phyloP scores from a whole-genome alignment of 148 eudicot genomes.

The Vaccinium macrocarpon region DNA sequence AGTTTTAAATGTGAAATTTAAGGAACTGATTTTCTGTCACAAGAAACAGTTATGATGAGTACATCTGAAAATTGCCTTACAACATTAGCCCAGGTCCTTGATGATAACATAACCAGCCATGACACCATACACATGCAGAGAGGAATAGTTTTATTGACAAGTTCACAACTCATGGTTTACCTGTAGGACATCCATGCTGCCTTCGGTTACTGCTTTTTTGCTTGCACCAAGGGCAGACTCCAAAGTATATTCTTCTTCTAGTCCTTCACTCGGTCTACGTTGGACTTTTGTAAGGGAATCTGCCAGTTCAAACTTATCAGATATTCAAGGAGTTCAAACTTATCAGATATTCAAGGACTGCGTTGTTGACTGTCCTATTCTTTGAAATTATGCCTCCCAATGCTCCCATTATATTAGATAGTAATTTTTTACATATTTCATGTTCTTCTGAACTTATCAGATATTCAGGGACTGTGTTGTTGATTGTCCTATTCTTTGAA shows the following conservation, averaged over 20 bases:
- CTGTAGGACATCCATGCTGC: conserved; percentile 80
- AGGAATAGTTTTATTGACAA: not conserved
- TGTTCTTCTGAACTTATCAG: not conserved
- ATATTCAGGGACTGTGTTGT: conserved; percentile 5
- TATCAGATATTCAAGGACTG: not conserved
- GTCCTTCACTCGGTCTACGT: conserved; percentile 48
- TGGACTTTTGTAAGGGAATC: conserved; percentile 65
- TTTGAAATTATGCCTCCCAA: not conserved
- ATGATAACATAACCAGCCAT: not conserved
- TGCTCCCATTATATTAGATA: not conserved
- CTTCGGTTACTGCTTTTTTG: conserved; percentile 78
- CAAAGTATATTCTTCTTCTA: conserved; percentile 54
- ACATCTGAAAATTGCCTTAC: conserved; percentile 8
- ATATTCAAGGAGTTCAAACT: not conserved
- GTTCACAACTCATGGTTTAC: conserved; percentile 34
- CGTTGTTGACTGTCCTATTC: not conserved
- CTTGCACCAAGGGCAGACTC: conserved; percentile 71
- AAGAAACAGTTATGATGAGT: not conserved
- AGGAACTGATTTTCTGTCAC: not conserved
- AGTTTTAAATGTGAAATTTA: not conserved
- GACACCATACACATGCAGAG: not conserved
- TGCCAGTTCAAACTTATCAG: conserved; percentile 32
- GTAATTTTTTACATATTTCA: not conserved
- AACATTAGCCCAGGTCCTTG: not conserved
- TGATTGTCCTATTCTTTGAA: not conserved